Evolutionary conservation across 2,329 filamentous ascomycete genomes (phyloP).

Genomic region (Aspergillus candidus): DNA sequence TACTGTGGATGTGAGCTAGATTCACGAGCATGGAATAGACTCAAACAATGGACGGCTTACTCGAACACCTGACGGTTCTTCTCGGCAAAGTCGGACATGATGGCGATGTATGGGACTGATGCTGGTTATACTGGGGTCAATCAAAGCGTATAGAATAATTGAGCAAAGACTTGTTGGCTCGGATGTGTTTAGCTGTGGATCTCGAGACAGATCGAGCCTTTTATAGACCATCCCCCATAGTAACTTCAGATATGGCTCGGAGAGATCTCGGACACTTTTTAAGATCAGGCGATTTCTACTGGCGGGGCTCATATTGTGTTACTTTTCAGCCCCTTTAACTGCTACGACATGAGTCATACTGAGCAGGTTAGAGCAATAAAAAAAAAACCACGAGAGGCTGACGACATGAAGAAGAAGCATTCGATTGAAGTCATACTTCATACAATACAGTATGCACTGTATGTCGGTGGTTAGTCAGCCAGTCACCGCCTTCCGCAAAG

Average conservation of each 20-base stretch:
- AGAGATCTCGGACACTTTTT: slow-evolving; percentile 30
- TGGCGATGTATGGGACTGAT: neutral
- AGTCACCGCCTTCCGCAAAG: too few relatives aligned
- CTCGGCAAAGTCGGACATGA: slow-evolving; percentile 32
- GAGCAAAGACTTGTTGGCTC: neutral
- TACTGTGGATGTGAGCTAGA: slow-evolving; percentile 29
- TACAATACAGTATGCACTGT: too few relatives aligned
- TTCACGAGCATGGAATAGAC: neutral
- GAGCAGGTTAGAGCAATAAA: too few relatives aligned
- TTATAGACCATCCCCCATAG: neutral
- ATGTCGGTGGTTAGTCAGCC: too few relatives aligned
- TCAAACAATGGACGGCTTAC: slow-evolving; percentile 22
- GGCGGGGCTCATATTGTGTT: neutral
- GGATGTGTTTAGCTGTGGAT: too few relatives aligned
- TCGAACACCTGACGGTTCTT: slow-evolving; percentile 37
- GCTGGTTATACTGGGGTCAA: neutral
- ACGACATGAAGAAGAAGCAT: too few relatives aligned
- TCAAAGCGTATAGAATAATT: neutral
- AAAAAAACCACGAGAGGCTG: too few relatives aligned
- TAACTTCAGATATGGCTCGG: slow-evolving; percentile 13
- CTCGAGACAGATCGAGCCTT: neutral
- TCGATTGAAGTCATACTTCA: too few relatives aligned
- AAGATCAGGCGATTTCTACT: neutral
- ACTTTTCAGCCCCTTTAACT: too few relatives aligned
- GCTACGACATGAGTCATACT: too few relatives aligned